phyloP scores from a whole-genome alignment of 345 rosid genomes.

The Populus alba region DNA sequence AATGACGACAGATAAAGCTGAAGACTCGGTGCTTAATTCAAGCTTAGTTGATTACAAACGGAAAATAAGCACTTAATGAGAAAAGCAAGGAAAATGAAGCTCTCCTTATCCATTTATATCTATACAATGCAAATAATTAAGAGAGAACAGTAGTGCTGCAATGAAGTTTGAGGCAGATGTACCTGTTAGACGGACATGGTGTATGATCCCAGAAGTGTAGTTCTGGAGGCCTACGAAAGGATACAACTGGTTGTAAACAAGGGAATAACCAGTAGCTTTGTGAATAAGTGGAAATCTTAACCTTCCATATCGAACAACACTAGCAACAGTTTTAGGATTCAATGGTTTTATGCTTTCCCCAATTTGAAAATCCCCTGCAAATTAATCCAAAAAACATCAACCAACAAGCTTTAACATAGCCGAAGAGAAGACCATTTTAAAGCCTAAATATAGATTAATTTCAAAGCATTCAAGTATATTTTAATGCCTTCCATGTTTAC shows the following conservation, averaged over 20 bases:
- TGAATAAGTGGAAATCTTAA: neutral
- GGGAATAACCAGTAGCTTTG: slow-evolving; percentile 18
- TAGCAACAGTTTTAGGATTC: slow-evolving; percentile 17
- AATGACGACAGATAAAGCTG: too few relatives aligned
- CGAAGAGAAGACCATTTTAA: too few relatives aligned
- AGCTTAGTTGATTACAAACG: too few relatives aligned
- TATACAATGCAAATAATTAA: neutral
- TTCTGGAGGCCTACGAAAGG: slow-evolving; percentile 24
- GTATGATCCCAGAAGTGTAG: slow-evolving; percentile 30
- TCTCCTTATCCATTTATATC: too few relatives aligned
- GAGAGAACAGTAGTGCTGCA: neutral
- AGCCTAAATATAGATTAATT: too few relatives aligned
- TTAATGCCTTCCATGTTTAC: too few relatives aligned
- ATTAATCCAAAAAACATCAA: slow-evolving; percentile 1
- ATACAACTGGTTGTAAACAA: slow-evolving; percentile 26
- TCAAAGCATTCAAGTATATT: too few relatives aligned
- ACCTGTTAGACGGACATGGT: slow-evolving; percentile 29
- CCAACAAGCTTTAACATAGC: neutral
- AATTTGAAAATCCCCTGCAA: slow-evolving; percentile 28
- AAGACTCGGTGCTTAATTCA: too few relatives aligned
- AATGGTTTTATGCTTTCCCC: slow-evolving; percentile 17
- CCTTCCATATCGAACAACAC: slow-evolving; percentile 21
- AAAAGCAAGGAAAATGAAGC: too few relatives aligned
- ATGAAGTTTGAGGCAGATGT: neutral
- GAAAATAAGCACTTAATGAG: too few relatives aligned